These are phyloP conservation scores for Persicaria tinctoria DNA, from an alignment of 148 eudicot species.

Conservation along the genomic window DNA sequence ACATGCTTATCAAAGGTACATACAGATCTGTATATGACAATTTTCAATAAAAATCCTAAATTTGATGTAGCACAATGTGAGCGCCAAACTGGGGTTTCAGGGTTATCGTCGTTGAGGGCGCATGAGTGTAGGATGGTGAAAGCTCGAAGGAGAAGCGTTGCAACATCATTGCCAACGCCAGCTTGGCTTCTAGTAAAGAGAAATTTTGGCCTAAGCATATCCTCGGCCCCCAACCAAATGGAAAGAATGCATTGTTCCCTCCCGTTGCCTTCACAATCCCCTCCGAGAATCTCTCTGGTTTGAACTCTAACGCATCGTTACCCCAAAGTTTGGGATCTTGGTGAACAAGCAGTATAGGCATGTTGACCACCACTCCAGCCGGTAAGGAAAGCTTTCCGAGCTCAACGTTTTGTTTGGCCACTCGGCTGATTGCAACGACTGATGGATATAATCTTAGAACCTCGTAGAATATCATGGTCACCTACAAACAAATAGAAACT, in stretches of 20 bases:
- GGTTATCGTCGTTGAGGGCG: not conserved
- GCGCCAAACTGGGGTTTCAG: conserved; percentile 7
- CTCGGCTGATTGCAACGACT: not conserved
- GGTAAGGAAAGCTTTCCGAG: not conserved
- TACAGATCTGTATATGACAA: not conserved
- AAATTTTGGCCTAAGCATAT: conserved; percentile 7
- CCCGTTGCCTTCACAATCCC: not conserved
- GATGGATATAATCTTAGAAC: conserved; percentile 3
- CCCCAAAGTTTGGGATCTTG: conserved; percentile 6
- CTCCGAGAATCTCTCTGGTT: not conserved
- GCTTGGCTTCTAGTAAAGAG: conserved; percentile 5
- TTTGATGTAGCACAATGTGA: not conserved
- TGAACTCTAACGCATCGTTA: not conserved
- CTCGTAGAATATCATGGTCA: conserved; percentile 3
- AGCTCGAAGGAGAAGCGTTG: conserved; percentile 5
- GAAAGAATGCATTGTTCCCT: conserved; percentile 15
- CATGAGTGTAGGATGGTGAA: not conserved
- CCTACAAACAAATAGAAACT: not conserved
- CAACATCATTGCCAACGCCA: conserved; percentile 6
- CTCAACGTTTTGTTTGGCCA: not conserved
- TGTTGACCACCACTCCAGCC: not conserved
- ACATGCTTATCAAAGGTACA: too few species aligned
- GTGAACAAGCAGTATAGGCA: not conserved
- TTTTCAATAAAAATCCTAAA: not conserved
- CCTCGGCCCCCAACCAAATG: conserved; percentile 10